A percentile compares a stretch with the other conserved stretches of the same genome.
Conservation (phyloP, 768 basidiomycete species). For the Termitomyces sp. region DNA sequence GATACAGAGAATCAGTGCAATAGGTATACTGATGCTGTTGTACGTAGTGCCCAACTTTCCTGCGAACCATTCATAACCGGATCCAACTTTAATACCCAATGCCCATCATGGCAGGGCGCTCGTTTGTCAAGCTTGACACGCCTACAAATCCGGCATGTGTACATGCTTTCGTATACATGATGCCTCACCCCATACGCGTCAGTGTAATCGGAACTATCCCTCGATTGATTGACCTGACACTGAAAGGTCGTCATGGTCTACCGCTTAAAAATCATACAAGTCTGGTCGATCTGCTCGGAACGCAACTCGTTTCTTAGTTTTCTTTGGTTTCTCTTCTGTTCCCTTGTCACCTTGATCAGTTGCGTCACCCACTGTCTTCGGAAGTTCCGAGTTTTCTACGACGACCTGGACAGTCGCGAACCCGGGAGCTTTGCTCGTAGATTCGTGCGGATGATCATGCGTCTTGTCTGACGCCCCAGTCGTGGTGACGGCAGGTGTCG, state of each 20-base stretch:
- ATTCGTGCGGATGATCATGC: constrained; percentile 1
- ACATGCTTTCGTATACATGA: neutral
- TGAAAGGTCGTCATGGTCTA: neutral
- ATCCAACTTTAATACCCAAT: neutral
- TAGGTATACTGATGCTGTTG: neutral
- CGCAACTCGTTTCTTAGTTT: constrained; percentile 59
- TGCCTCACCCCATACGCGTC: neutral
- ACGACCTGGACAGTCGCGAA: constrained; percentile 38
- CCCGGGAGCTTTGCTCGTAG: constrained; percentile 13
- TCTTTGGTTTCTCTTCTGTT: constrained; percentile 30
- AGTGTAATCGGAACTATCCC: neutral
- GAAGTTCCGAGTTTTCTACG: constrained; percentile 28
- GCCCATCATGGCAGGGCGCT: neutral
- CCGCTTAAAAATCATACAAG: constrained; percentile 63
- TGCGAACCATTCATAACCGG: neutral
- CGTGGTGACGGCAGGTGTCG: constrained; percentile 35
- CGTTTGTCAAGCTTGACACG: neutral
- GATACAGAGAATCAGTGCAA: neutral
- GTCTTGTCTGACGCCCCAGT: constrained; percentile 10
- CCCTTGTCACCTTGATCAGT: constrained; percentile 6
- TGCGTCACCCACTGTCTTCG: neutral
- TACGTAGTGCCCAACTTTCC: neutral
- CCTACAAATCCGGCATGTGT: too few species aligned
- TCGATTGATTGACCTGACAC: neutral
- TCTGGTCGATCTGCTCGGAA: constrained; percentile 66